Evolutionary conservation across 2,329 filamentous ascomycete species (phyloP).

Genomic region (Cladosporium sp.): DNA sequence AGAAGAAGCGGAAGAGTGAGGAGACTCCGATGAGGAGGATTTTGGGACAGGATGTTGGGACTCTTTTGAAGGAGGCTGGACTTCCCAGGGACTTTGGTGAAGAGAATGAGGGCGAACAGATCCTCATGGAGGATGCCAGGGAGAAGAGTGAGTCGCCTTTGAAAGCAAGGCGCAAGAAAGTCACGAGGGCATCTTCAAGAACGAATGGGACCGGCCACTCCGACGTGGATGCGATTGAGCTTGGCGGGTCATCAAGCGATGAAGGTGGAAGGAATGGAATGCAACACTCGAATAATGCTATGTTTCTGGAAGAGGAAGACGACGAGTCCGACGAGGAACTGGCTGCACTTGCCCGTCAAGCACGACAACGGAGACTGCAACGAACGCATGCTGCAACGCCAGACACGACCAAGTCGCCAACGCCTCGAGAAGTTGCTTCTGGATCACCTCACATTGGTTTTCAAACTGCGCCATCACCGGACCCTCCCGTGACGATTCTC

Average conservation of each 20-base stretch:
- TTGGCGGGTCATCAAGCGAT: slow-evolving; percentile 25
- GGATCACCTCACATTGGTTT: not conserved
- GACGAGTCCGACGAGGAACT: slow-evolving; percentile 47
- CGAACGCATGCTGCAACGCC: slow-evolving; percentile 24
- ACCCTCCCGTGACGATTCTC: slow-evolving; percentile 62
- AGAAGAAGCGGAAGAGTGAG: not conserved
- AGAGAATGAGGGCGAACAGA: slow-evolving; percentile 1
- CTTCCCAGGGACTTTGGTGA: not conserved
- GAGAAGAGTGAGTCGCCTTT: not conserved
- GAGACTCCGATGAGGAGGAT: slow-evolving; percentile 7
- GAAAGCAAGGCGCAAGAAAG: not conserved
- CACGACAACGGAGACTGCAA: slow-evolving; percentile 41
- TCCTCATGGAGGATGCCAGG: not conserved
- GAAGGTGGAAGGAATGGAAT: not conserved
- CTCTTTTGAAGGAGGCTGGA: not conserved
- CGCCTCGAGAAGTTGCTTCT: slow-evolving; percentile 14
- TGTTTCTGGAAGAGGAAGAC: slow-evolving; percentile 16
- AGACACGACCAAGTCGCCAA: slow-evolving; percentile 22
- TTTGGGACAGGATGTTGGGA: slow-evolving; percentile 2
- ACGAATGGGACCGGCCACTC: not conserved
- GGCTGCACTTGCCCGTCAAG: slow-evolving; percentile 43
- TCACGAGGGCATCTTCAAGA: not conserved
- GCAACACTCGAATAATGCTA: not conserved
- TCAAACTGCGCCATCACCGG: slow-evolving; percentile 30
- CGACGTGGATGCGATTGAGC: slow-evolving; percentile 23